A percentile compares a stretch with the other conserved stretches of the same genome.
Evolutionary conservation across 306 rosid genomes (phyloP).

Genomic region (Purshia tridentata): DNA sequence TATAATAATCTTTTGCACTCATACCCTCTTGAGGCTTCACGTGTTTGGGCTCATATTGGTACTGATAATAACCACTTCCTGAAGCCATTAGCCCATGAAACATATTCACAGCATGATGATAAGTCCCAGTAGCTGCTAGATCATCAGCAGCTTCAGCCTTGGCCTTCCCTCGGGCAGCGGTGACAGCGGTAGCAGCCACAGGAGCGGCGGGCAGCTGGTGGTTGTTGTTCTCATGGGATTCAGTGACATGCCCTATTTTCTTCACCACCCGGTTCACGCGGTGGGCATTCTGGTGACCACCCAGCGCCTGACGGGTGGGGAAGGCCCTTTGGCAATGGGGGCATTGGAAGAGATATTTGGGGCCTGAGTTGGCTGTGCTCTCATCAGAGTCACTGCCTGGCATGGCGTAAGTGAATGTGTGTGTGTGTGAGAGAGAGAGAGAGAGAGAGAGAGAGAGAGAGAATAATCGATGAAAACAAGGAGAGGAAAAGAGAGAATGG

Average conservation of each 20-base stretch:
- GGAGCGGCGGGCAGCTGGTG: neutral
- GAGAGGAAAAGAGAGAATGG: neutral
- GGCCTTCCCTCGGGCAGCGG: too few species aligned
- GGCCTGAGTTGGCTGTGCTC: slow-evolving; percentile 3
- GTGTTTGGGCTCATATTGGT: too few species aligned
- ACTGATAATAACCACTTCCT: too few species aligned
- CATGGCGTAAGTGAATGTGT: neutral
- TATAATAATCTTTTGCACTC: too few species aligned
- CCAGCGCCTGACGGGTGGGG: slow-evolving; percentile 11
- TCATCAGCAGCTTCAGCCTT: too few species aligned
- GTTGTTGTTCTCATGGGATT: neutral
- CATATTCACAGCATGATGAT: too few species aligned
- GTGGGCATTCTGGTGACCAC: slow-evolving; percentile 20
- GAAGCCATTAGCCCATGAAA: too few species aligned
- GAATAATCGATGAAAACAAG: neutral
- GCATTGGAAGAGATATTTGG: neutral
- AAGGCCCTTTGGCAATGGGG: slow-evolving; percentile 2
- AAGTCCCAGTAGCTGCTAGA: too few species aligned
- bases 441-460: neutral
- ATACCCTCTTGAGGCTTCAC: too few species aligned
- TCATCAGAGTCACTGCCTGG: neutral
- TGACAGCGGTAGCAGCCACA: too few species aligned
- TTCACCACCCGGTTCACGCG: neutral
- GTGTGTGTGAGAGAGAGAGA: neutral
- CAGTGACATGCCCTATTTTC: neutral